Evolutionary conservation across 805 yeast genomes (phyloP), one percentile per base, ranked within the genome.

Genomic region (Cyberlindnera euphorbiiphila): DNA sequence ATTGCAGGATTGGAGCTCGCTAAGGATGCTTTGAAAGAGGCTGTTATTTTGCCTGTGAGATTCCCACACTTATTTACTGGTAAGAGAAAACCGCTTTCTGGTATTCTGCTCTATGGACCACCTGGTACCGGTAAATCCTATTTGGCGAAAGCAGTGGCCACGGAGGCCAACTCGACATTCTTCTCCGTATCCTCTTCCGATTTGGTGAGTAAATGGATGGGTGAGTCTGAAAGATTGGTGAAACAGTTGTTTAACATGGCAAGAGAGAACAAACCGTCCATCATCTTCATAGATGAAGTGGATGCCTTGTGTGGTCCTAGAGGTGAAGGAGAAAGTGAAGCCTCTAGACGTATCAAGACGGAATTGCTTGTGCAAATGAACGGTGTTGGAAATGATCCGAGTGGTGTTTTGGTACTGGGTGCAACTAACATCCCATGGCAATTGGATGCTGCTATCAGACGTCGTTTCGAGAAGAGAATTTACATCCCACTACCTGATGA

Each of bases 361-460:
- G 98, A 93, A 59, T 68, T 93, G 39, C 72, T 93, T 51, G 98
- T 93, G 5, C 98, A 93, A 59, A 93, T 93, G 98, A 93, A 93
- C 61, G 98, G 98, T 52, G 98, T 93, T 12, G 98, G 98, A 12
- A 89, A 87, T 58, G 98, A 93, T 58, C 68, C 96, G 1, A 72
- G 73, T 32, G 98, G 98, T 8, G 97, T 93, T 2, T 68, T 93
- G 24, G 98, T 93, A 1, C 69, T 93, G 36, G 98, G 98, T 20
- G 98, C 98, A 2, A 93, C 98, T 7, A 93, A 93, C 61, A 93
- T 93, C 43, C 98, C 98, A 14, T 93, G 98, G 98, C 97, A 91
- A 65, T 70, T 93, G 50, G 98, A 93, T 62, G 87, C 97, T 31
- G 99, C 98, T 7, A 86, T 93, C 32, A 76, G 98, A 62, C 81